Evolutionary conservation across 352 stramenopile genomes (phyloP), one percentile per base, ranked within the genome.

Genomic region (Pilasporangium apinafurcum): DNA sequence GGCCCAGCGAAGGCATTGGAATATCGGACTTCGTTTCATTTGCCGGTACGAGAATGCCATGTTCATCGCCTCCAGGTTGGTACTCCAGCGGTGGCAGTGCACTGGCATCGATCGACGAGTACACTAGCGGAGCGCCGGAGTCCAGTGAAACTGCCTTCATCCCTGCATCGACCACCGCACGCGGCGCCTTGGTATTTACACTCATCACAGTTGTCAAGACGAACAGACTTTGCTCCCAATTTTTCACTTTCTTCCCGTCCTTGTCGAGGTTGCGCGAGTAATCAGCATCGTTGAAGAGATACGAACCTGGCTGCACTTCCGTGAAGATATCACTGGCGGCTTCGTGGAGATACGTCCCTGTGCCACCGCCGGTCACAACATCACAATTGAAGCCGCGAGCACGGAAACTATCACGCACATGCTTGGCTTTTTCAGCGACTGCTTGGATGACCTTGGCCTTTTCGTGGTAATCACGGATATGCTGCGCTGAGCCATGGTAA

Each of bases 211-310:
- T 83, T 39, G 72, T 79, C 10, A 86, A 36, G 24, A 91, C 74
- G 40, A 80, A 86, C 18, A 91, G 44, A 44, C 69, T 77, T 35
- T 85, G 73, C 41, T 77, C 22, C 70, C 74, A 86, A 24, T 78
- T 53, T 4, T 52, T 48, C 9, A 77, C 68, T 13, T 51, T 44
- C 16, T 58, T 27, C 20, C 70, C 73, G 46, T 73, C 55, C 12
- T 52, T 34, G n/a, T 45, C 66, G 1, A 69, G 29, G 33, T 89
- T 91, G 24, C 57, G 48, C 2, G 66, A 56, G 42, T 91, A 89
- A 55, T 89, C 73, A 20, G 63, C 70, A 51, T 91, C 79, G 50
- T 83, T 86, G 54, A 91, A 84, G 18, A 86, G 49, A 52, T 84
- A 91, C 38, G 71, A 86, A 3, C 79, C 79, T 0, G 79, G 79